These are phyloP conservation scores for Nicotiana obtusifolia DNA, from an alignment of 257 asterid genomes.

Conservation along the genomic window DNA sequence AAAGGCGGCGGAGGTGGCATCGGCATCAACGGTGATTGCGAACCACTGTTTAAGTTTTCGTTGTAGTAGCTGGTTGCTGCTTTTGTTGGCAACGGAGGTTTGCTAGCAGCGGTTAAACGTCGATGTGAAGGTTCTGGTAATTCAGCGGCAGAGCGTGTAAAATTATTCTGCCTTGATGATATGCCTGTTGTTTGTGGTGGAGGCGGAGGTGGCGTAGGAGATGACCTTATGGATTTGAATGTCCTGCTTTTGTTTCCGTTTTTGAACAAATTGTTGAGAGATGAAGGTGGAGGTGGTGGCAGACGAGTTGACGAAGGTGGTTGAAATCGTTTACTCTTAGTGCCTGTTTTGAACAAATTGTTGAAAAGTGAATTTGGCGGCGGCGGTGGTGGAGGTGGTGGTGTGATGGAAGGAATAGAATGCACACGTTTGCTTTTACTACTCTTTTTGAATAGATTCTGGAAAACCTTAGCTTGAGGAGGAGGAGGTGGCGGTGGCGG, in stretches of 20 bases:
- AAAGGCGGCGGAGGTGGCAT: slow-evolving; percentile 68
- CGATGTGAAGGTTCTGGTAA: slow-evolving; percentile 16
- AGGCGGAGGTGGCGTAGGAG: slow-evolving; percentile 26
- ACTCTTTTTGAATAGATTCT: slow-evolving; percentile 59
- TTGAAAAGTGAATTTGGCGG: slow-evolving; percentile 67
- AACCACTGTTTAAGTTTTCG: slow-evolving; percentile 35
- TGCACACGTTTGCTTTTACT: slow-evolving; percentile 61
- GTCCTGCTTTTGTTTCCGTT: slow-evolving; percentile 45
- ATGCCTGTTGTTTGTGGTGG: slow-evolving; percentile 9
- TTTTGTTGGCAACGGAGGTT: slow-evolving; percentile 63
- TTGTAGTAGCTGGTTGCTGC: slow-evolving; percentile 17
- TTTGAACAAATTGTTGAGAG: slow-evolving; percentile 50
- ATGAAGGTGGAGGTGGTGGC: slow-evolving; percentile 52
- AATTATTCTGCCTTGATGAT: slow-evolving; percentile 10
- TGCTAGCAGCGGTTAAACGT: slow-evolving; percentile 22
- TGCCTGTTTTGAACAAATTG: slow-evolving; percentile 49
- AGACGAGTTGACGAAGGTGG: background rate
- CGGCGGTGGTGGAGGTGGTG: slow-evolving; percentile 63
- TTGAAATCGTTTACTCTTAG: slow-evolving; percentile 45
- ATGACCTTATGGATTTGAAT: slow-evolving; percentile 22
- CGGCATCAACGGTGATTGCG: slow-evolving; percentile 59
- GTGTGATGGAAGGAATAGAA: slow-evolving; percentile 45
- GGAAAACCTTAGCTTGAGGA: slow-evolving; percentile 49
- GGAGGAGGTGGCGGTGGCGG: slow-evolving; percentile 71
- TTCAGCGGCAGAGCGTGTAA: background rate